These are phyloP conservation scores for Senna siamea DNA, from an alignment of 306 rosid species.

Conservation along the genomic window DNA sequence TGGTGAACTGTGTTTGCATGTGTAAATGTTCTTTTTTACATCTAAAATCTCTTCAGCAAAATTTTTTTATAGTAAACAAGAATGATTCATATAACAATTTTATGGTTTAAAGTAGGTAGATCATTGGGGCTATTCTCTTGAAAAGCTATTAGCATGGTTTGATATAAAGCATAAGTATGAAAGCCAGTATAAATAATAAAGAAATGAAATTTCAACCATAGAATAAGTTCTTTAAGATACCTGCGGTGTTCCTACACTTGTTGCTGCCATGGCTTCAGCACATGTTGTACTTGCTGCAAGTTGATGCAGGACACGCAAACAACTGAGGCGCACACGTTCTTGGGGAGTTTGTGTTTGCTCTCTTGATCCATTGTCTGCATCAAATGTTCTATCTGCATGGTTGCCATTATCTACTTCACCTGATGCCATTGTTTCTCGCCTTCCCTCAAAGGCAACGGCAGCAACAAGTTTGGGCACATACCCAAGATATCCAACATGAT, in stretches of 20 bases:
- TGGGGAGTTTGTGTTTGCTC: constrained; percentile 88
- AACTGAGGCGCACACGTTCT: constrained; percentile 97
- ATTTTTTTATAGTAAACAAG: not conserved
- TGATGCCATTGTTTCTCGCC: constrained; percentile 94
- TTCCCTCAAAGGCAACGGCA: constrained; percentile 94
- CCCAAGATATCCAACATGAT: constrained; percentile 99
- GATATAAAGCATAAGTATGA: constrained; percentile 19
- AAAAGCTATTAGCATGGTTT: not conserved
- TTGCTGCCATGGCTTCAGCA: constrained; percentile 99
- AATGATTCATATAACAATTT: constrained; percentile 19
- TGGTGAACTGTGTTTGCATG: not conserved
- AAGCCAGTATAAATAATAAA: not conserved
- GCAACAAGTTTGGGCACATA: constrained; percentile 97
- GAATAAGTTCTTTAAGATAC: constrained; percentile 44
- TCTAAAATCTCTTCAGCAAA: not conserved
- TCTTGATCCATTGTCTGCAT: constrained; percentile 58
- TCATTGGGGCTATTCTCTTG: not conserved
- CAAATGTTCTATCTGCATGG: constrained; percentile 52
- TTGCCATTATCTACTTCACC: constrained; percentile 67
- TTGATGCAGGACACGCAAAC: constrained; percentile 97
- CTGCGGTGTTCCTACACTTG: constrained; percentile 98
- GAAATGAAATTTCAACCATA: constrained; percentile 13
- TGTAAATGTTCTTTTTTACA: not conserved
- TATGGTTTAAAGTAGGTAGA: constrained; percentile 15
- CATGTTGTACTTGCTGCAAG: constrained; percentile 97